Evolutionary conservation across 2,329 filamentous ascomycete species (phyloP).

Genomic region (Colletotrichum sp.): DNA sequence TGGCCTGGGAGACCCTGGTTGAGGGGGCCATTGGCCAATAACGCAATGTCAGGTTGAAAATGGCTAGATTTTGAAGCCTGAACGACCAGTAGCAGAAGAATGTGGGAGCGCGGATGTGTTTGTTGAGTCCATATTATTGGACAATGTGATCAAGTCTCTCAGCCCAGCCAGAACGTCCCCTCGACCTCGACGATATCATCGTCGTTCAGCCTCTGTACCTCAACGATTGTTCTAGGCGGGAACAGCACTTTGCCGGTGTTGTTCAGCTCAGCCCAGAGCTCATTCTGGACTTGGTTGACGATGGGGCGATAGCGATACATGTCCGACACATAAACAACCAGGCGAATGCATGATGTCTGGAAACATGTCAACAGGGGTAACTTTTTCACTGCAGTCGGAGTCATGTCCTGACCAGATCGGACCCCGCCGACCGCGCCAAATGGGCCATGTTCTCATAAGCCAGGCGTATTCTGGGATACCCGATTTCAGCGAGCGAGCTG

Average conservation of each 20-base stretch:
- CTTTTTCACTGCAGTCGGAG: neutral
- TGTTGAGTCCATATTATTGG: neutral
- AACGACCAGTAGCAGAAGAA: neutral
- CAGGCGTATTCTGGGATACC: constrained; percentile 31
- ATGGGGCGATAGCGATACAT: constrained; percentile 37
- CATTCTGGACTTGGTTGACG: constrained; percentile 33
- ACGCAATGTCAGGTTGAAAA: neutral
- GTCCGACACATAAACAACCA: constrained; percentile 36
- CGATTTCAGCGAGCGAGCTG: constrained; percentile 31
- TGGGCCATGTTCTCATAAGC: constrained; percentile 35
- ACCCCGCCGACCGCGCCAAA: constrained; percentile 32
- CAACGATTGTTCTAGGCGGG: constrained; percentile 34
- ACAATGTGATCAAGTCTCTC: neutral
- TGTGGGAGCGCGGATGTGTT: neutral
- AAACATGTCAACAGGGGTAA: neutral
- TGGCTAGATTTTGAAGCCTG: neutral
- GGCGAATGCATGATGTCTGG: constrained; percentile 3
- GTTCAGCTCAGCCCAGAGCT: constrained; percentile 33
- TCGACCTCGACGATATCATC: constrained; percentile 37
- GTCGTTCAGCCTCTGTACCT: constrained; percentile 35
- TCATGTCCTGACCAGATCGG: neutral
- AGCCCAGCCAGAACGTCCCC: constrained; percentile 26
- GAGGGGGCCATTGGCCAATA: neutral
- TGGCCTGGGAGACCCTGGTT: neutral
- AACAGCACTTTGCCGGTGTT: constrained; percentile 23